Base-by-base conservation (phyloP, 1,284 basidiomycete species). In the Ustilago vetiveriae region DNA sequence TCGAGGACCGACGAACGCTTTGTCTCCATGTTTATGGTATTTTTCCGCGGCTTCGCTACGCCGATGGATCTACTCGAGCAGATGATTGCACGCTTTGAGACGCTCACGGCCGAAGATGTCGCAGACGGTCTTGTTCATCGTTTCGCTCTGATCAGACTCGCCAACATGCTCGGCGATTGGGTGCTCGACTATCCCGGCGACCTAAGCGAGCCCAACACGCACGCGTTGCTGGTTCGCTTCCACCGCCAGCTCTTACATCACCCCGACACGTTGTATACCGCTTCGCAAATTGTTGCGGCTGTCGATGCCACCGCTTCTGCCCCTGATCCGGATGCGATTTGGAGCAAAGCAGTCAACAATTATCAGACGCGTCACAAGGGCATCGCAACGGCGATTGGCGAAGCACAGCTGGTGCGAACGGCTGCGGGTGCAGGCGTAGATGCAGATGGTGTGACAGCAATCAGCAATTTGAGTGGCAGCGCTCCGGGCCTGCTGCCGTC, bases 151-250 rank as follows among this genome's bases (percentile, higher is more conserved):
- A 76, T 78, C 49, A 32, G 70, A 29, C 56, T 79, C 19, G 66
- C 69, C 24, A 65, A 59, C 29, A 74, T 79, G 72, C 65, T 79
- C 0, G 68, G 71, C 29, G 75, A 78, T 22, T 79, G 77, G 77
- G 71, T 79, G 48, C 62, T 70, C 36, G 73, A 77, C 44, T 79
- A 79, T 40, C 77, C 77, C 11, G 77, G 77, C 8, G 77, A 79
- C 48, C 68, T 79, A 3, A 76, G 69, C 36, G 48, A 51, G 2
- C 68, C 76, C 1, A 67, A 75, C 14, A 74, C 76, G 11, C 73
- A 70, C 35, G 50, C 71, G 6, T 35, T 69, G 24, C 53, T 79
- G 8, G 36, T 53, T 21, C 50, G 42, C 16, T 77, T 70, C 47
- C 75, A 72, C 49, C 44, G 59, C 1, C 62, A 57, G 35, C 51